Evolutionary conservation across 169 alveolate species (phyloP), one percentile per base, ranked within the genome.

Genomic region (Plasmodium yoelii): DNA sequence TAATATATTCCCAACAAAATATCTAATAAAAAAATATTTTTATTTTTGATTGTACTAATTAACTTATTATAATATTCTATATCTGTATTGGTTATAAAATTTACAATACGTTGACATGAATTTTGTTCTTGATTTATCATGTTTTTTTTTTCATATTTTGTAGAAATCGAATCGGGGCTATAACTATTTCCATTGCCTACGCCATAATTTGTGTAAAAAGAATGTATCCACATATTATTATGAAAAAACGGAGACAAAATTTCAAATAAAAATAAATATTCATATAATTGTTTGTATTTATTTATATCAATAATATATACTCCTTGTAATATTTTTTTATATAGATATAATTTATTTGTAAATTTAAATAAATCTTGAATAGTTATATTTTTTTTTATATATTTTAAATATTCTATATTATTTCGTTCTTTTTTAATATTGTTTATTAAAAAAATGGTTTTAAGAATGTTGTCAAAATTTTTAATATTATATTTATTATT

Each of bases 231-330:
- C 26, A 74, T 19, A 18, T 47, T 42, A 1, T 28, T 60, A 8
- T 46, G 13, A 60, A 18, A 61, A 3, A 74, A 10, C 4, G 47
- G 24, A 1, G 26, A 49, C 10, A 82, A 65, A 8, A 51, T 28
- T 19, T 82, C 26, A 56, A 67, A 82, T 19, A 82, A 28, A 6
- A 82, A 19, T 9, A 82, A 61, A 42, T 47, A 82, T 28, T 82
- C 90, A 82, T 67, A 82, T 51, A 82, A 44, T 47, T 82, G 72
- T 55, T 26, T 57, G 39, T 77, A 77, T 8, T 82, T 42, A 82
- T 55, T 67, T 51, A 82, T 24, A 71, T 82, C 55, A 9, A 82
- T 24, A 39, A 82, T 46, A 60, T 82, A 82, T 49, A 82, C 90
- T 9, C 82, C 90, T n/a, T 82, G 84, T 55, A 70, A 10, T 9